A percentile compares a stretch with the other conserved stretches of the same genome.
phyloP scores from a whole-genome alignment of 371 early-diverging fungal species.

The Haplosporangium sp. region DNA sequence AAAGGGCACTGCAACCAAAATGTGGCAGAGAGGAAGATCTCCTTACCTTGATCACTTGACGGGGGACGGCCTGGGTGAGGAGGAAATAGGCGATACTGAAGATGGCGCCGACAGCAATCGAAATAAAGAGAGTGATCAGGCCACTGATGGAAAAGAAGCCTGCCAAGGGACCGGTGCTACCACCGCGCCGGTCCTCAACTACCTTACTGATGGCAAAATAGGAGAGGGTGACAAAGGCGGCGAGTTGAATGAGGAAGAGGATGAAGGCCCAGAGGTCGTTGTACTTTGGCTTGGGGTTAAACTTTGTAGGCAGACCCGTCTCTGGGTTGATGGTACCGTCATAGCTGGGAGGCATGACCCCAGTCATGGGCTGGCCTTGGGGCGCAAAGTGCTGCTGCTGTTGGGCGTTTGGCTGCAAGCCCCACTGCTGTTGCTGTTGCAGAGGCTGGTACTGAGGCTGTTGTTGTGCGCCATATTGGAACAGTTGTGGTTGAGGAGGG shows the following conservation, averaged over 20 bases:
- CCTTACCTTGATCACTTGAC: conserved; percentile 36
- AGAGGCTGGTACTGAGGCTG: conserved; percentile 41
- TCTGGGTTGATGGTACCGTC: conserved; percentile 50
- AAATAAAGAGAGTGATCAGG: conserved; percentile 35
- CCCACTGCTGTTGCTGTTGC: conserved; percentile 29
- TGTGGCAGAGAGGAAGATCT: neutral
- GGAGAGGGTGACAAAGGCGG: conserved; percentile 58
- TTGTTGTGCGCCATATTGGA: conserved; percentile 33
- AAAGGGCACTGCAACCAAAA: neutral
- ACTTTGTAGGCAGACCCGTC: conserved; percentile 48
- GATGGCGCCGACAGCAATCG: conserved; percentile 34
- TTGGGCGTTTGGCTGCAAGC: conserved; percentile 13
- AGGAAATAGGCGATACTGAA: conserved; percentile 36
- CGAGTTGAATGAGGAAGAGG: conserved; percentile 58
- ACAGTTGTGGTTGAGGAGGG: conserved; percentile 23
- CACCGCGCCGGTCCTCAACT: conserved; percentile 3
- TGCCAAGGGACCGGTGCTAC: neutral
- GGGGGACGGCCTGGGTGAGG: conserved; percentile 43
- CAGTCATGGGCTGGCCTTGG: conserved; percentile 31
- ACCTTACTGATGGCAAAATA: conserved; percentile 45
- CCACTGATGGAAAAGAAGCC: conserved; percentile 32
- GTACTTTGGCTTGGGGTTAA: conserved; percentile 53
- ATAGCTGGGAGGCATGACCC: conserved; percentile 32
- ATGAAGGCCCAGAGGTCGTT: conserved; percentile 69
- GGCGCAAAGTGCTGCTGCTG: conserved; percentile 27